phyloP scores from a whole-genome alignment of 2,329 filamentous ascomycete genomes.

The Pseudopyricularia javanii region DNA sequence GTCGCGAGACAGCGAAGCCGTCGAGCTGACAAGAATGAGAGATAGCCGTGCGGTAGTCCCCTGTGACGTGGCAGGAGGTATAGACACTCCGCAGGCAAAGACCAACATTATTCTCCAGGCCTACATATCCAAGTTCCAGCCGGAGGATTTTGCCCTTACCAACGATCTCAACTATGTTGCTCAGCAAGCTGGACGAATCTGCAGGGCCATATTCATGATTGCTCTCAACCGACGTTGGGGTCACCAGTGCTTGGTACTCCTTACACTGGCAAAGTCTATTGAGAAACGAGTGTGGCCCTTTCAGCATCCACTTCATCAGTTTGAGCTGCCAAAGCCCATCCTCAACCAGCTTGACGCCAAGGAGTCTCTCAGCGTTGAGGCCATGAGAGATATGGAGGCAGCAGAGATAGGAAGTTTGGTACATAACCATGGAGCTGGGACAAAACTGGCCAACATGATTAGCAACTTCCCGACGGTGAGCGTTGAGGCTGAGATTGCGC shows the following conservation, averaged over 20 bases:
- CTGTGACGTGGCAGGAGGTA: constrained; percentile 66
- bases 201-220: constrained; percentile 92
- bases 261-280: constrained; percentile 92
- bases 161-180: constrained; percentile 93
- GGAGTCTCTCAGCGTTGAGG: constrained; percentile 67
- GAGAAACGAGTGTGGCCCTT: constrained; percentile 94
- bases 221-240: constrained; percentile 92
- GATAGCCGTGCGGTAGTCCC: constrained; percentile 58
- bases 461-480: constrained; percentile 87
- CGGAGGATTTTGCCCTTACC: constrained; percentile 86
- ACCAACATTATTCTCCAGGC: constrained; percentile 92
- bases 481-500: constrained; percentile 88
- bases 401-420: constrained; percentile 84
- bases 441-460: constrained; percentile 66
- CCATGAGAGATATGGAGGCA: constrained; percentile 83
- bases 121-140: constrained; percentile 76
- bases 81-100: constrained; percentile 68
- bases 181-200: constrained; percentile 90
- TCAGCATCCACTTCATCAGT: constrained; percentile 89
- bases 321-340: constrained; percentile 75
- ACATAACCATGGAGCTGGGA: constrained; percentile 80
- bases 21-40: constrained; percentile 67
- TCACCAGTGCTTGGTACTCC: constrained; percentile 79
- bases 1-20: constrained; percentile 76
- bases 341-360: constrained; percentile 73